Evolutionary conservation across 352 stramenopile species (phyloP), one percentile per base, ranked within the genome.

Genomic region (Pythium folliculosum): DNA sequence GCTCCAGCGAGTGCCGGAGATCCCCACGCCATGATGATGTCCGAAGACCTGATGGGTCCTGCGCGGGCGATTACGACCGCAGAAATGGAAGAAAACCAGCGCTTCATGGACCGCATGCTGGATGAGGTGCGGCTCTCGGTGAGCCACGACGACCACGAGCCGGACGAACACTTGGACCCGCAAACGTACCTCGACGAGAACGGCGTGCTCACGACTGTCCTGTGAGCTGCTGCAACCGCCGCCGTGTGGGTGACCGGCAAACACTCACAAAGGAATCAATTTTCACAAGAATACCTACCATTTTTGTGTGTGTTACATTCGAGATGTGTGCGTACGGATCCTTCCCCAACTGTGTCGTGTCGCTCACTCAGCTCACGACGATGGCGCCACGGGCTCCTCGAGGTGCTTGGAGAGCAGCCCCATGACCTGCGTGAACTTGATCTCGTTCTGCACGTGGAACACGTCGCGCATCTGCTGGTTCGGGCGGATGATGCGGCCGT

Each of bases 41-140:
- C 82, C 0, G 82, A 90, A 2, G 81, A 91, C 32, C 60, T 91
- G 0, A 61, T 90, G 2, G 52, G 62, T 40, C 70, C 73, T 7
- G 66, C 60, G 43, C 51, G 81, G 9, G 58, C 72, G 25, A 73
- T 91, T 44, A 80, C 80, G 17, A 76, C 71, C 7, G 73, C 71
- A 23, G 77, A 82, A 37, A 63, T 84, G 60, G 84, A 92, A 25
- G 84, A 92, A 71, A 90, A 72, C 56, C 84, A 92, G 62, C 81
- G 82, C 49, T 86, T 92, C 63, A 88, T 92, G 84, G 84, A 92
- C 59, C 80, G 76, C 32, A 92, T 92, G 78, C 66, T 92, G 63
- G 78, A 88, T 53, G 84, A 91, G 55, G 79, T 90, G 71, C 79
- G 78, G 1, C 60, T 88, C 9, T 84, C 76, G 27, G 76, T 79